These are phyloP conservation scores for Seminavis robusta DNA, from an alignment of 108 stramenopile species.

Conservation along the genomic window DNA sequence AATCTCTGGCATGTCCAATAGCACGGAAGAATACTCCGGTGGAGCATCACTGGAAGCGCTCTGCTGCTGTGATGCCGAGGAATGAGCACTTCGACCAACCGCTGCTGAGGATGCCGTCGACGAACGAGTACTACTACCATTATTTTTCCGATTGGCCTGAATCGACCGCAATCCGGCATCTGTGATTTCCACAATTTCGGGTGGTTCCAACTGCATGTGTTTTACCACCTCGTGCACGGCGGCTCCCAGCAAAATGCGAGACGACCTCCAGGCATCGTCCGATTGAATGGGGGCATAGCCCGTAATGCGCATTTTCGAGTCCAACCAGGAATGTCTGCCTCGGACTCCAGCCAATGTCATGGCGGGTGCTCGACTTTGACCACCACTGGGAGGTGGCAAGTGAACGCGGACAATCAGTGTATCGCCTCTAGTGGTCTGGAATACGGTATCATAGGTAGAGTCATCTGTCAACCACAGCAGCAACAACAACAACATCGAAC, in stretches of 20 bases:
- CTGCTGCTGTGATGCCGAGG: background rate
- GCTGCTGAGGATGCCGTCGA: background rate
- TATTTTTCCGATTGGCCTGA: conserved; percentile 47
- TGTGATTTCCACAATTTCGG: conserved; percentile 56
- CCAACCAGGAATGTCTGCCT: conserved; percentile 70
- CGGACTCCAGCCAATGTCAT: conserved; percentile 79
- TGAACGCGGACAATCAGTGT: conserved; percentile 74
- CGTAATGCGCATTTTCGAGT: conserved; percentile 56
- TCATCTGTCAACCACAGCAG: conserved; percentile 39
- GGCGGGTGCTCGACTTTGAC: conserved; percentile 24
- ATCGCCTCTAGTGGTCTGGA: conserved; percentile 68
- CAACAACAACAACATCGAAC: conserved; percentile 6
- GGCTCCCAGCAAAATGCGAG: conserved; percentile 47
- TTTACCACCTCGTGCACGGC: conserved; percentile 75
- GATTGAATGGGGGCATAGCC: conserved; percentile 63
- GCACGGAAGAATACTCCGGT: conserved; percentile 24
- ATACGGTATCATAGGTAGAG: conserved; percentile 78
- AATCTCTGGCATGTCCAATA: conserved; percentile 43
- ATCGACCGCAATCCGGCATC: conserved; percentile 44
- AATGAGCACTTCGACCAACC: background rate
- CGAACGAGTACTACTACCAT: background rate
- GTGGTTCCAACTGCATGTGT: conserved; percentile 79
- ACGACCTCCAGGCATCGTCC: conserved; percentile 48
- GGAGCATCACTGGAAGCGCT: conserved; percentile 35
- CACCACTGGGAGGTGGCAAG: conserved; percentile 24